Base-by-base conservation (phyloP, 805 yeast genomes). In the Yamadazyma akitaensis region DNA sequence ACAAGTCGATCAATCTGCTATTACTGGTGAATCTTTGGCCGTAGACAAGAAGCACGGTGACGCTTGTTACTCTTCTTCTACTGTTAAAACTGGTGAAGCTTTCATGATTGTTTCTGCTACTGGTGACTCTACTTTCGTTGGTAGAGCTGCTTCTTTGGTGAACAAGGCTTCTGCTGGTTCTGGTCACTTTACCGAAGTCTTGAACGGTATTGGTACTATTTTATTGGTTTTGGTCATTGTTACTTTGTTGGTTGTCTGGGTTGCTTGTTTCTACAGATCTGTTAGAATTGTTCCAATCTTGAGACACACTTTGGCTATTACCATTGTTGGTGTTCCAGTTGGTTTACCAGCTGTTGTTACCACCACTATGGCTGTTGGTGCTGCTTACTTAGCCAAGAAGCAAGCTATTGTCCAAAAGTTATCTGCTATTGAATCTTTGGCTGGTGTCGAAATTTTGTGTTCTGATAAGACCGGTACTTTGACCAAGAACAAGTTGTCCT, bases 321-420 rank as follows among this genome's bases (percentile, higher is more conserved):
- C 96, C 77, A 88, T 90, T 75, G 85, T 90, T 62, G 97, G 97
- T 85, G 97, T 90, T 61, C 97, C 97, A 71, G 97, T 90, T 59
- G 97, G 97, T 86, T 83, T 90, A 70, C 97, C 97, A 72, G 96
- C 96, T 70, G 97, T 90, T 67, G 96, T 89, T 60, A 90, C 97
- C 79, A 90, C 96, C 64, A 90, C 97, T 71, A 89, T 90, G 97
- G 97, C 97, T 73, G 97, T 91, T 75, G 97, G 97, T 84, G 97
- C 97, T 72, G 96, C 97, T 68, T 88, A 90, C 85, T 79, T 90
- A 67, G 97, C 97, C 64, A 88, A 89, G 82, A 90, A 89, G 76
- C 88, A 88, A 76, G 97, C 97, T 61, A 90, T 90, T 80, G 97
- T 90, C 63, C 97, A 90, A 76, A 90, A 90, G 72, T 80, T 90